Base-by-base conservation (phyloP, 352 stramenopile species). In the Stramenopiles sp. region DNA sequence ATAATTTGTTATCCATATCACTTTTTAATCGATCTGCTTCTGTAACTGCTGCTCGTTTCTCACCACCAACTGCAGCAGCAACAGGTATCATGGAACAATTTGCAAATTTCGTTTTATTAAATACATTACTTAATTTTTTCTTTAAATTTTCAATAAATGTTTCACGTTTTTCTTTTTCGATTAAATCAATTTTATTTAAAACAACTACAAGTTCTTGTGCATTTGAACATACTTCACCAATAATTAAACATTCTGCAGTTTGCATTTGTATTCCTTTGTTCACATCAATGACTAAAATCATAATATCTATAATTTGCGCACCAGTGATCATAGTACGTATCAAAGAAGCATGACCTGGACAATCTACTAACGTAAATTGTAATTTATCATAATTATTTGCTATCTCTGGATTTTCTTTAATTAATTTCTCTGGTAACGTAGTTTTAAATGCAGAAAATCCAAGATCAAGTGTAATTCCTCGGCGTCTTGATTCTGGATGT, bases 271-370 rank as follows among this genome's bases (percentile, higher is more conserved):
- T 94, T 6, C 95, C 95, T 84, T 98, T 98, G 76, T 89, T 92
- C 7, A 89, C 90, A 83, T 98, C 94, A 0, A 99, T 89, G 20
- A 99, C 93, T 27, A 99, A 85, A 29, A 99, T 81, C 31, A 98
- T 94, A 79, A 96, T 91, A 83, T 99, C 95, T 82, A 99, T 98
- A 82, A 99, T 99, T 84, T 98, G 93, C 63, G 96, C 92, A 78
- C 95, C 95, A 32, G 93, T 94, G 43, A 99, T 95, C 79, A 99
- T 98, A n/a, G 95, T 99, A 79, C 95, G 91, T 81, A 99, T 99
- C 6, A 99, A 85, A 23, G 91, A 97, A 30, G 95, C 95, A 83
- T 99, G 96, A 0, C 96, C 96, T 0, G 96, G 96, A 85, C 96
- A 94, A 83, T 95, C 90, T 7, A 97, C 92, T 7, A 97, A 82